Conservation (phyloP, 2,329 filamentous ascomycete species). For the Proliferodiscus dingleyae region DNA sequence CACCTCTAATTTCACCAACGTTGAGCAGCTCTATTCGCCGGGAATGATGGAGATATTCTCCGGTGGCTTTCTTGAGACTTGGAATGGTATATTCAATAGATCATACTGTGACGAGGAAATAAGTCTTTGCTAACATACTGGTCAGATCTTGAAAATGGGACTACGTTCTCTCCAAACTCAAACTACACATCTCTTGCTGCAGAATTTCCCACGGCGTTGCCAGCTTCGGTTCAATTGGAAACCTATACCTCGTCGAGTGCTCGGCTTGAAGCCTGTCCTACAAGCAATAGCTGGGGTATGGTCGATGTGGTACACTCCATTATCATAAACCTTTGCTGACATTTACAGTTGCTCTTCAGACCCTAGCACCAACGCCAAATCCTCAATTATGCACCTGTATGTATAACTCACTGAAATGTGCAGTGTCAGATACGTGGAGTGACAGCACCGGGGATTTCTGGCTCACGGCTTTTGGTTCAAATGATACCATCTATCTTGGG, state of each 20-base stretch:
- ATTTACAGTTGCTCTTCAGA: slow-evolving; percentile 42
- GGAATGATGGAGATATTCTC: slow-evolving; percentile 91
- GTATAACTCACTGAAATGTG: slow-evolving; percentile 65
- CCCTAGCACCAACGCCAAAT: slow-evolving; percentile 76
- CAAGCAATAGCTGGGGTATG: slow-evolving; percentile 2
- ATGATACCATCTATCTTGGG: slow-evolving; percentile 30
- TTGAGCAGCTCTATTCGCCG: slow-evolving; percentile 68
- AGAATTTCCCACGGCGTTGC: neutral
- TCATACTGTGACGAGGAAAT: slow-evolving; percentile 74
- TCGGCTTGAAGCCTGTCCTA: slow-evolving; percentile 21
- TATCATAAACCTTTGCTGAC: no score
- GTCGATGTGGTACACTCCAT: neutral
- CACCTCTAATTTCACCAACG: slow-evolving; percentile 71
- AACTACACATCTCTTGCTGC: neutral
- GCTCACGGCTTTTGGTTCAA: slow-evolving; percentile 36
- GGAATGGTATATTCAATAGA: slow-evolving; percentile 67
- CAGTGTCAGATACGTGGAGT: slow-evolving; percentile 51
- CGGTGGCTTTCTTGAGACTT: slow-evolving; percentile 58
- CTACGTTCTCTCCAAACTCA: no score
- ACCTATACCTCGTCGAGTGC: neutral
- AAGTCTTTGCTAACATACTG: slow-evolving; percentile 48
- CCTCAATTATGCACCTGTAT: slow-evolving; percentile 76
- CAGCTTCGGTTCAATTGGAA: neutral
- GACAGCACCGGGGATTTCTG: slow-evolving; percentile 63
- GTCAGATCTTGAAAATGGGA: slow-evolving; percentile 11